A percentile compares a stretch with the other conserved stretches of the same genome.
Conservation (phyloP, 352 stramenopile genomes). For the Globisporangium spiculum region DNA sequence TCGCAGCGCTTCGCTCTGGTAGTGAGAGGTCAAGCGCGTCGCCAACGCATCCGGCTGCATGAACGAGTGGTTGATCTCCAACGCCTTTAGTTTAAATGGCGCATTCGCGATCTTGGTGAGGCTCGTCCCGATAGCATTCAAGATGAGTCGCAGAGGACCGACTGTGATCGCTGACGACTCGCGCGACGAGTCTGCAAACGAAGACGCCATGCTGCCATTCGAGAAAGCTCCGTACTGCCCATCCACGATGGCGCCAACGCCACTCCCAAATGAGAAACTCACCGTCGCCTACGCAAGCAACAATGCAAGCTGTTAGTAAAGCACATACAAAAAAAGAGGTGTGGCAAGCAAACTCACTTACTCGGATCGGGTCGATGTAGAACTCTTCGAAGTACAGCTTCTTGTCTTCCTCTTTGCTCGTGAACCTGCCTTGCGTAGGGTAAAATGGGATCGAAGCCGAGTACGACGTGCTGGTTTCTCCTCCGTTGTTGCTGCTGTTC, state of each 20-base stretch:
- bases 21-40: conserved; percentile 71
- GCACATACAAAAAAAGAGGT: neutral
- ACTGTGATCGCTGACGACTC: conserved; percentile 55
- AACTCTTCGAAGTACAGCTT: conserved; percentile 91
- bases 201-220: conserved; percentile 18
- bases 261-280: conserved; percentile 82
- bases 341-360: conserved; percentile 20
- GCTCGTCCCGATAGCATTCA: conserved; percentile 86
- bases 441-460: conserved; percentile 18
- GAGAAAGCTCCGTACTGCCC: conserved; percentile 38
- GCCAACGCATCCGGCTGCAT: conserved; percentile 74
- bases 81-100: conserved; percentile 74
- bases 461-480: neutral
- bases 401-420: conserved; percentile 62
- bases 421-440: conserved; percentile 30
- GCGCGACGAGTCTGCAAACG: conserved; percentile 25
- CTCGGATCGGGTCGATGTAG: conserved; percentile 76
- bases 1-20: conserved; percentile 84
- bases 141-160: conserved; percentile 72
- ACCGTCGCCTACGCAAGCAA: conserved; percentile 48
- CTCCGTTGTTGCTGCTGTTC: conserved; percentile 20
- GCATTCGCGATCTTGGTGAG: conserved; percentile 88
- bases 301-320: neutral
- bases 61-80: conserved; percentile 84
- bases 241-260: conserved; percentile 59